Percentiles rank a stretch among this genome's conserved stretches.
Conservation (phyloP, 768 basidiomycete genomes). For the Tulasnella sp. region DNA sequence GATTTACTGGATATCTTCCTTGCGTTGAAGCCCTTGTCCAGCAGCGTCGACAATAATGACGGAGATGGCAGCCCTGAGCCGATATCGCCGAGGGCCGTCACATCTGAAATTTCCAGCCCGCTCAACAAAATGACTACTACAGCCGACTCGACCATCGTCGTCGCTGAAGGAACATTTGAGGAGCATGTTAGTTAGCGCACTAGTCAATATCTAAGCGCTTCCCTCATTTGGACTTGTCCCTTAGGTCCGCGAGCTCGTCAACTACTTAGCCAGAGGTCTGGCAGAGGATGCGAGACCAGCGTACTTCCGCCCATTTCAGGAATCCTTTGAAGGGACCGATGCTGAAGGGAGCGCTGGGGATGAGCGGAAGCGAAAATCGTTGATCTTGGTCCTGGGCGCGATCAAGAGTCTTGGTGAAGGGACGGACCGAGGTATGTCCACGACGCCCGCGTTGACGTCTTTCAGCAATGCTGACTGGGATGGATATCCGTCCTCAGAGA, state of each 20-base stretch:
- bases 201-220: neutral
- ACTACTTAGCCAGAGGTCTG: conserved; percentile 55
- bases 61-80: too few species aligned
- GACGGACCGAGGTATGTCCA: conserved; percentile 54
- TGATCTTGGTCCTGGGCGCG: conserved; percentile 50
- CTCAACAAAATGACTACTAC: conserved; percentile 42
- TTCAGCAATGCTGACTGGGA: neutral
- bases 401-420: conserved; percentile 67
- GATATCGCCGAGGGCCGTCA: too few species aligned
- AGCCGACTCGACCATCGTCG: conserved; percentile 66
- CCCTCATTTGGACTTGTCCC: neutral
- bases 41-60: too few species aligned
- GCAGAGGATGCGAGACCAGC: conserved; percentile 57
- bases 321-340: conserved; percentile 36
- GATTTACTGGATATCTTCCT: too few species aligned
- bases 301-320: conserved; percentile 57
- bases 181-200: conserved; percentile 49
- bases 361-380: conserved; percentile 40
- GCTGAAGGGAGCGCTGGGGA: conserved; percentile 44
- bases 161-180: conserved; percentile 79
- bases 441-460: neutral
- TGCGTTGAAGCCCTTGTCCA: too few species aligned
- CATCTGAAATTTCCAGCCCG: too few species aligned
- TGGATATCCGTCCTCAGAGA: conserved; percentile 37
- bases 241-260: conserved; percentile 71